These are phyloP conservation scores for Plenodomus biglobosus DNA, from an alignment of 2,329 filamentous ascomycete genomes.

Conservation along the genomic window DNA sequence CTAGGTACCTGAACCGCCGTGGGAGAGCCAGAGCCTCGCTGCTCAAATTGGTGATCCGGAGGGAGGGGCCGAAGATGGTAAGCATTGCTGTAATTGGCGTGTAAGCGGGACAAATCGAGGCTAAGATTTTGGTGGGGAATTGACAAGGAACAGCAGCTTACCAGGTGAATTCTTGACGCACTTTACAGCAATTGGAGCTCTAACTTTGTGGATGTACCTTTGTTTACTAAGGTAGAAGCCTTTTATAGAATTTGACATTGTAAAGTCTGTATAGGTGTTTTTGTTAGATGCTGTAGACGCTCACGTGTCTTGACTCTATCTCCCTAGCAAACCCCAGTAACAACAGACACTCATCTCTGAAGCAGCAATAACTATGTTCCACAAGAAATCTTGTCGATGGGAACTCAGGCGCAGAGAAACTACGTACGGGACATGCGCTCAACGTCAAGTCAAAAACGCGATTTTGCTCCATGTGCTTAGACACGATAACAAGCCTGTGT, in stretches of 20 bases:
- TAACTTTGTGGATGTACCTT: no score
- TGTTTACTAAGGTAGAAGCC: no score
- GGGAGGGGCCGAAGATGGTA: constrained; percentile 34
- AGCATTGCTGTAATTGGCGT: constrained; percentile 19
- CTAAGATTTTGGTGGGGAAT: no score
- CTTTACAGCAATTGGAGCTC: no score
- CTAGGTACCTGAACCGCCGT: constrained; percentile 29
- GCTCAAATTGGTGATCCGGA: constrained; percentile 14
- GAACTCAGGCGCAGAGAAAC: not conserved
- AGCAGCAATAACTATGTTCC: constrained; percentile 18
- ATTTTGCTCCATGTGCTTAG: not conserved
- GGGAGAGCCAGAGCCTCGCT: constrained; percentile 33
- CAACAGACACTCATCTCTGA: constrained; percentile 21
- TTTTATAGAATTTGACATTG: no score
- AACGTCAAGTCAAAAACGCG: not conserved
- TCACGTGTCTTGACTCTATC: no score
- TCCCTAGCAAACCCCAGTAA: constrained; percentile 10
- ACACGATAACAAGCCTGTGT: no score
- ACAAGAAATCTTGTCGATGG: constrained; percentile 7
- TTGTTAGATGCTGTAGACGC: no score
- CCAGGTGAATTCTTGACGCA: no score
- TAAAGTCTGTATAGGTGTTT: no score
- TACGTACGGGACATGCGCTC: not conserved
- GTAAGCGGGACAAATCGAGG: no score
- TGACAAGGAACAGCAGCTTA: no score